phyloP scores from a whole-genome alignment of 2,329 filamentous ascomycete genomes.

The Alternaria consortialis region DNA sequence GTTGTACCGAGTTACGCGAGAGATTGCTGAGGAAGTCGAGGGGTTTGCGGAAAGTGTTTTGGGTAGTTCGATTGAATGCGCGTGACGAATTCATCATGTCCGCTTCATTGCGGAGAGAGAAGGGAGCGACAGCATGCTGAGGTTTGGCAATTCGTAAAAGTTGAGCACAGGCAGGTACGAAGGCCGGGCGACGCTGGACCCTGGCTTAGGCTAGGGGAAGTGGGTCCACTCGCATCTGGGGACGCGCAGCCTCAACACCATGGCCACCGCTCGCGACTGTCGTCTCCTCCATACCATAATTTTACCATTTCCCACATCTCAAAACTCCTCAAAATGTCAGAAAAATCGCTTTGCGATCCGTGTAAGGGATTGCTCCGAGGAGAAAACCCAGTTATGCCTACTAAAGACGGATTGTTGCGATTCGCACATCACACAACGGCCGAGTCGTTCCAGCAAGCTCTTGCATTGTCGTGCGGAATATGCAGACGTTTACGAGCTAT shows the following conservation, averaged over 20 bases:
- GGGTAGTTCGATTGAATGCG: slow-evolving; percentile 43
- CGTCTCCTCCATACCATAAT: too few relatives aligned
- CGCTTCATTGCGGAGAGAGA: slow-evolving; percentile 38
- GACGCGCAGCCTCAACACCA: slow-evolving; percentile 41
- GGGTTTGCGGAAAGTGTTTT: slow-evolving; percentile 46
- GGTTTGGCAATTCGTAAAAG: slow-evolving; percentile 16
- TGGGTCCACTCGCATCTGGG: slow-evolving; percentile 9
- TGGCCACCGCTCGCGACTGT: slow-evolving; percentile 37
- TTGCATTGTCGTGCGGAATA: not conserved
- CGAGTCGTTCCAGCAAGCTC: not conserved
- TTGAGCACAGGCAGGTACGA: slow-evolving; percentile 29
- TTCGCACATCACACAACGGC: not conserved
- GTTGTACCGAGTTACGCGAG: slow-evolving; percentile 29
- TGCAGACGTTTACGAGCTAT: not conserved
- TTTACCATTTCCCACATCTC: not conserved
- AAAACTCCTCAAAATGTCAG: not conserved
- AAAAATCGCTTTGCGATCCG: not conserved
- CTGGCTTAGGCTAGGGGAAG: slow-evolving; percentile 15
- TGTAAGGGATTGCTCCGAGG: not conserved
- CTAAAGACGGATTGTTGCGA: too few relatives aligned
- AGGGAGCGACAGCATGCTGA: slow-evolving; percentile 22
- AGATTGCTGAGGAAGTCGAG: slow-evolving; percentile 48
- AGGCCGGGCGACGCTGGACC: slow-evolving; percentile 15
- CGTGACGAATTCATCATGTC: slow-evolving; percentile 47
- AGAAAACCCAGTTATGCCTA: not conserved